Base-by-base conservation (phyloP, 345 rosid genomes). In the Schrenkiella parvula region DNA sequence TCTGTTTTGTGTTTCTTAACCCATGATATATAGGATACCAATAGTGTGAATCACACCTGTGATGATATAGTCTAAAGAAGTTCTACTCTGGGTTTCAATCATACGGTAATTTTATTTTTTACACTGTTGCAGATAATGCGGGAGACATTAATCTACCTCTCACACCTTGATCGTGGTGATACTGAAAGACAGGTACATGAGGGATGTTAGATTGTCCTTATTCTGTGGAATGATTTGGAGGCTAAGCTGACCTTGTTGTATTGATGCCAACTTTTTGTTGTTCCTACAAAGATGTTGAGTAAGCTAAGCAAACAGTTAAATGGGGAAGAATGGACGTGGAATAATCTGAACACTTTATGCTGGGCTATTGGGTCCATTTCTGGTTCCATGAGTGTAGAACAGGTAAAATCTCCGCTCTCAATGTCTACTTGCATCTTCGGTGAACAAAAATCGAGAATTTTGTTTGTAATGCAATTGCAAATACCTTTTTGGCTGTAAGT, bases 311-410 rank as follows among this genome's bases (percentile, higher is more conserved):
- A 95, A 84, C 99, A 91, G 72, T 74, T 89, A 76, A 88, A 84
- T 75, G 95, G 96, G 59, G 98, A 95, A 81, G 99, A 95, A 76
- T 95, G 96, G 95, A 72, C 88, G 14, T 91, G 97, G 99, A 95
- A 95, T 84, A 95, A 92, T 67, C 66, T 95, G 43, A 95, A 89
- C 73, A 95, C 99, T 5, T 80, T 95, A 48, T 95, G 99, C 83
- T 95, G 99, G 99, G 99, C 98, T 44, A 95, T 95, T 66, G 98
- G 99, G 71, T 95, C 99, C 59, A 95, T 95, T 47, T 95, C 99
- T 73, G 98, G 99, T 47, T 95, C 98, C 70, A 95, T 95, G 99
- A 73, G 81, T 92, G 93, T 87, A 72, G 98, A 95, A 17, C 99
- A 95, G 91, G 98, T 91, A 84, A 48, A 34, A 29, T 67, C 41